Percentiles rank a stretch among this genome's conserved stretches.
These are phyloP conservation scores for Paraglomus brasilianum DNA, from an alignment of 192 early-diverging fungal genomes.

Conservation along the genomic window DNA sequence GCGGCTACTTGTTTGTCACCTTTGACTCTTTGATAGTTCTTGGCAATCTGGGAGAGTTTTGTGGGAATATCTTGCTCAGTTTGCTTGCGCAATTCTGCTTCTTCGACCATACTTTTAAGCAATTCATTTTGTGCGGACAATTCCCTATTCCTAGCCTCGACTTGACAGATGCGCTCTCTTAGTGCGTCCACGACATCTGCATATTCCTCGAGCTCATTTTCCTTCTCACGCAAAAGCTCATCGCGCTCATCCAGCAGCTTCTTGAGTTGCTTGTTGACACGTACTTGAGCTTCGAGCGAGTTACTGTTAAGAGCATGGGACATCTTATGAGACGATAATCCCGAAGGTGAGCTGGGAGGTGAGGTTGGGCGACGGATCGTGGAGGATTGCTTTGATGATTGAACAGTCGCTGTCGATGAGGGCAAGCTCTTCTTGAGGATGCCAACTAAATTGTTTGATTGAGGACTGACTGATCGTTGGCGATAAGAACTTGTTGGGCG, in stretches of 20 bases:
- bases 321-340: neutral
- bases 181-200: constrained; percentile 19
- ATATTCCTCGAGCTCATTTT: neutral
- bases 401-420: neutral
- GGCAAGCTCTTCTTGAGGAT: neutral
- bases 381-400: neutral
- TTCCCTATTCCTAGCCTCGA: constrained; percentile 15
- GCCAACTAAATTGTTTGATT: neutral
- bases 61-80: neutral
- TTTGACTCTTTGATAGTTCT: constrained; percentile 20
- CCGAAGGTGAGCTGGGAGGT: neutral
- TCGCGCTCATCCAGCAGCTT: neutral
- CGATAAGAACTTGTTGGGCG: no score
- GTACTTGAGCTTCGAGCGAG: neutral
- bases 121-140: neutral
- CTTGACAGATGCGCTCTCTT: neutral
- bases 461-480: no score
- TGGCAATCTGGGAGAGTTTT: neutral
- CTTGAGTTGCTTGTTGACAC: constrained; percentile 7
- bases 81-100: neutral
- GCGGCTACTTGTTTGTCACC: neutral
- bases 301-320: neutral
- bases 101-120: neutral
- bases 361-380: neutral
- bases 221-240: constrained; percentile 3